Evolutionary conservation across 768 basidiomycete genomes (phyloP).

Genomic region (Hygrocybe coccinea): DNA sequence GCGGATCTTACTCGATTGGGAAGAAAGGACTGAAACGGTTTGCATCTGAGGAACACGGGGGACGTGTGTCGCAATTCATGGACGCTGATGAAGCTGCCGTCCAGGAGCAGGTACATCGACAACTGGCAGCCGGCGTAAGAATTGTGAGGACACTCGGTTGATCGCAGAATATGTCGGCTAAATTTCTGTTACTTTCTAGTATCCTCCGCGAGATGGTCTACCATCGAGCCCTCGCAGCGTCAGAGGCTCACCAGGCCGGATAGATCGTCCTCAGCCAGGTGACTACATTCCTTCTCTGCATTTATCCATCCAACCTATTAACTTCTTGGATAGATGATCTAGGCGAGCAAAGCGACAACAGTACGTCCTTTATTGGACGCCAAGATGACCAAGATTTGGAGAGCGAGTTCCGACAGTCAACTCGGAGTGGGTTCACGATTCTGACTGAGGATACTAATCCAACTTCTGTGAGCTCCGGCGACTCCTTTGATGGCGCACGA

Average conservation of each 20-base stretch:
- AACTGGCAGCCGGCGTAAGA: conserved; percentile 68
- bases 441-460: conserved; percentile 50
- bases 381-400: conserved; percentile 45
- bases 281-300: conserved; percentile 29
- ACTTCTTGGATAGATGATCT: conserved; percentile 42
- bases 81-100: conserved; percentile 83
- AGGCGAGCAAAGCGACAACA: conserved; percentile 38
- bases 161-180: background rate
- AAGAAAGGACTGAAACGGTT: conserved; percentile 29
- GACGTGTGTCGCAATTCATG: conserved; percentile 78
- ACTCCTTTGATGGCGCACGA: conserved; percentile 38
- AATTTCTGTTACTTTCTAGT: conserved; percentile 36
- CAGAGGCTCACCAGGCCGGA: conserved; percentile 61
- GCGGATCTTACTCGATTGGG: conserved; percentile 28
- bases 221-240: conserved; percentile 64
- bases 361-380: conserved; percentile 35
- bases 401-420: conserved; percentile 53
- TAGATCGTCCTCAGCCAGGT: conserved; percentile 43
- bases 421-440: conserved; percentile 32
- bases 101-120: conserved; percentile 82
- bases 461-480: conserved; percentile 47
- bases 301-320: conserved; percentile 33
- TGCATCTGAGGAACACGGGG: conserved; percentile 39
- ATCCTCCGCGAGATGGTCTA: conserved; percentile 55
- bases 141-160: conserved; percentile 42